Base-by-base conservation (phyloP, 2,329 filamentous ascomycete species). In the Lachnellula hyalina region DNA sequence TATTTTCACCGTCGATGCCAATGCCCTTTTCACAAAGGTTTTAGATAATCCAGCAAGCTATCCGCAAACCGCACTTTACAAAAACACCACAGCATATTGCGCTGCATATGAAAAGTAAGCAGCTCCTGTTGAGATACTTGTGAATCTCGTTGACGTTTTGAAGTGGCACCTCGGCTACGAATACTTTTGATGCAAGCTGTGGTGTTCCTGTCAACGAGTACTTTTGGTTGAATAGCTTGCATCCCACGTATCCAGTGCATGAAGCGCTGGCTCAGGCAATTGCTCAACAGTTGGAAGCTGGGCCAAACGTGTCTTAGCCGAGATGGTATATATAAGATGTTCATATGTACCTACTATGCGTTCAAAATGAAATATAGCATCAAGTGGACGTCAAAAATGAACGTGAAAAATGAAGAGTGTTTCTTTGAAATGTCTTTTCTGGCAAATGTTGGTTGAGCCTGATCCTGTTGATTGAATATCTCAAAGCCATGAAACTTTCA, bases 171-270 rank as follows among this genome's bases (percentile, higher is more conserved):
- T 71, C 74, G 2, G 65, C 69, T 2, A 63, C 65, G 38, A 68
- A 77, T 50, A 75, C 72, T 3, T 66, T 74, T 35, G 68, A 68
- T 47, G 62, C 72, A 5, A 74, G 71, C 47, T 86, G 83, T 65
- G 72, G 73, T 1, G 67, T 81, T 45, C 71, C 79, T 0, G 81
- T 84, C 2, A 79, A 85, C 63, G 71, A 85, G 69, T 86, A 85
- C 65, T 78, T 86, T 61, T 86, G 83, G 83, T 70, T 85, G 32
- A 85, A 86, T 61, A 73, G 68, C 40, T 66, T 86, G 59, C 84
- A 86, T 64, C 83, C 84, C n/a, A 86, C 83, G 0, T 83, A 79
- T 64, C 76, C 81, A 0, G 76, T 85, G 51, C 82, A 86, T 59
- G 79, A 84, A 50, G 78, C 78, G 5, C 76, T 83, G 7, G 83